Base-by-base conservation (phyloP, 805 yeast species). In the Nakazawaea holstii region DNA sequence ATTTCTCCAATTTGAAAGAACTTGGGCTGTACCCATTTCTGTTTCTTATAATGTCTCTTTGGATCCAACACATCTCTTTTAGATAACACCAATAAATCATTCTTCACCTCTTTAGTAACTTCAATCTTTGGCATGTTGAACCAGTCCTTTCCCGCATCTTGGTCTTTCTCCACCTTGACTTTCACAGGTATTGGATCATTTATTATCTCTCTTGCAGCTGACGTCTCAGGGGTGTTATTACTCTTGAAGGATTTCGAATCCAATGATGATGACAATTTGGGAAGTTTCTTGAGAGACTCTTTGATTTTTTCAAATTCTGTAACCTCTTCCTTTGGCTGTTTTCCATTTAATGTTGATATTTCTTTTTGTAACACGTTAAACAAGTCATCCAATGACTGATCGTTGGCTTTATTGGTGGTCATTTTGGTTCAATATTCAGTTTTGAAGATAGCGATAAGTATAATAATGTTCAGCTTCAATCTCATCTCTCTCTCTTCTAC, bases 1-100 rank as follows among this genome's bases (percentile, higher is more conserved):
- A 94, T 78, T 0, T 97, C 90, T 13, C 99, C 99, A 56, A 87
- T 77, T 49, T 92, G 94, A 62, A 94, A 90, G 54, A 73, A 79
- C 58, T 86, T 87, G 40, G 95, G 92, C 7, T 75, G 73, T 43
- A 73, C 74, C 85, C 90, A 84, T 52, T 81, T 81, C 50, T 85
- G 94, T 62, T 87, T 88, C 66, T 87, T 89, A 67, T 94, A 94
- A 66, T 89, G 96, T 57, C 97, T 78, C 67, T 94, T 94, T 7
- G 97, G 98, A 61, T 94, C 98, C 52, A 94, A 73, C 8, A 90
- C 96, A 48, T 86, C 84, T 66, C 99, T 80, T 69, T 92, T 87
- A 59, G 88, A 83, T 50, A 94, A 72, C 13, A 94, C 67, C 58
- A 80, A 70, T 55, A 94, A 61, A 62, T 94, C 98, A 50, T 95